Evolutionary conservation across 2,329 filamentous ascomycete genomes (phyloP), one percentile per base, ranked within the genome.

Genomic region (Daldinia eschscholtzii): DNA sequence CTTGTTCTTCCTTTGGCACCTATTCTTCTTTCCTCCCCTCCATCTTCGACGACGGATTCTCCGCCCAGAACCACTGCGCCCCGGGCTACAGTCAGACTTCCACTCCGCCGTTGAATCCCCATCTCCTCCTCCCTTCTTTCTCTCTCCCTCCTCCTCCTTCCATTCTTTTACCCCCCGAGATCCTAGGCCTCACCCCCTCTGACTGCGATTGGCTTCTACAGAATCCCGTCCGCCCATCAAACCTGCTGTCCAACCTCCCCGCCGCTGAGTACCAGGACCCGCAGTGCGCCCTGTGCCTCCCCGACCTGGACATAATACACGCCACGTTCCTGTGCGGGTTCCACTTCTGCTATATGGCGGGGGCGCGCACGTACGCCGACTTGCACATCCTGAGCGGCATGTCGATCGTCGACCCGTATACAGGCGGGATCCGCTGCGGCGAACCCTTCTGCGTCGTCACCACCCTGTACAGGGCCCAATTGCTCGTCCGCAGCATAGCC

Each of bases 321-420:
- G 2, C 5, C 39, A n/a, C 39, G 12, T 12, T 2, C 42, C 23
- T 50, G 13, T 50, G 46, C 15, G 46, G 46, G 5, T 50, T 50
- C 26, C 46, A 50, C 26, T 50, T 50, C 26, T 50, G 46, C 26
- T 28, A 15, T 2, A 4, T 30, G 7, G 46, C 26, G 12, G 0
- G 26, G 5, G 46, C 46, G 46, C 6, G 10, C 5, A 48, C 46
- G 13, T 2, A 1, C 46, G 23, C 13, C 23, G 23, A 50, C 46
- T 1, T 50, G 4, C 4, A 7, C 6, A 6, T 28, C 12, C 26
- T 50, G 26, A 15, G 23, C 13, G 1, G 23, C 5, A 12, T 50
- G 12, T 1, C 0, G 0, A 2, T n/a, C 1, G 13, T 28, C 20
- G 12, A 50, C 23, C 23, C 13, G 12, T 1, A 2, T 7, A 3